Evolutionary conservation across 371 early-diverging fungal genomes (phyloP).

Genomic region (Actinomucor elegans): DNA sequence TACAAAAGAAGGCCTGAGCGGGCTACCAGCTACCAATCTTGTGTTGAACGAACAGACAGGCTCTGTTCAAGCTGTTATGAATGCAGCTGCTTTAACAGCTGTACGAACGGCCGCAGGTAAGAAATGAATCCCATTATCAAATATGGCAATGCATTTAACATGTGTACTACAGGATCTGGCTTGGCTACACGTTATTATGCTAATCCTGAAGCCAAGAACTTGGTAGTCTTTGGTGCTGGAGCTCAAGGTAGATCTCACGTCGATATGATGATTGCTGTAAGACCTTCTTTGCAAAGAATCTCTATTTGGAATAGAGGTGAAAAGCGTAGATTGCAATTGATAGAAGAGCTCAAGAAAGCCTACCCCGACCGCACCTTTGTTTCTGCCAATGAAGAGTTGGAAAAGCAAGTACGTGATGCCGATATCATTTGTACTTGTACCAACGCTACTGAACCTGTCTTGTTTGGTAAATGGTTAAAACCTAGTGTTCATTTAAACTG

Average conservation of each 20-base stretch:
- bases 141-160: neutral
- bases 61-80: constrained; percentile 53
- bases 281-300: constrained; percentile 41
- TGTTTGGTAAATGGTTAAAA: constrained; percentile 54
- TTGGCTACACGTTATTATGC: constrained; percentile 53
- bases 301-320: constrained; percentile 56
- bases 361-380: constrained; percentile 30
- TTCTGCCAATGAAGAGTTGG: constrained; percentile 33
- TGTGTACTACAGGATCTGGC: constrained; percentile 49
- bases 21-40: constrained; percentile 54
- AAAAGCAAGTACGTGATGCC: constrained; percentile 42
- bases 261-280: constrained; percentile 52
- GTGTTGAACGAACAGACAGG: constrained; percentile 56
- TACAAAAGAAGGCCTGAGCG: constrained; percentile 42
- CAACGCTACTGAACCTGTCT: constrained; percentile 47
- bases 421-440: constrained; percentile 67
- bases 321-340: constrained; percentile 39
- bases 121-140: neutral
- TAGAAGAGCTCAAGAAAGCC: constrained; percentile 28
- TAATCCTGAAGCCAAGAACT: constrained; percentile 25
- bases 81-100: constrained; percentile 57
- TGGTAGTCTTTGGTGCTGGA: constrained; percentile 64
- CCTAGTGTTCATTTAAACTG: constrained; percentile 58
- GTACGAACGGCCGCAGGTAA: constrained; percentile 61
- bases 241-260: constrained; percentile 61